phyloP scores from a whole-genome alignment of 2,329 filamentous ascomycete genomes.

The Fusarium caatingaense region DNA sequence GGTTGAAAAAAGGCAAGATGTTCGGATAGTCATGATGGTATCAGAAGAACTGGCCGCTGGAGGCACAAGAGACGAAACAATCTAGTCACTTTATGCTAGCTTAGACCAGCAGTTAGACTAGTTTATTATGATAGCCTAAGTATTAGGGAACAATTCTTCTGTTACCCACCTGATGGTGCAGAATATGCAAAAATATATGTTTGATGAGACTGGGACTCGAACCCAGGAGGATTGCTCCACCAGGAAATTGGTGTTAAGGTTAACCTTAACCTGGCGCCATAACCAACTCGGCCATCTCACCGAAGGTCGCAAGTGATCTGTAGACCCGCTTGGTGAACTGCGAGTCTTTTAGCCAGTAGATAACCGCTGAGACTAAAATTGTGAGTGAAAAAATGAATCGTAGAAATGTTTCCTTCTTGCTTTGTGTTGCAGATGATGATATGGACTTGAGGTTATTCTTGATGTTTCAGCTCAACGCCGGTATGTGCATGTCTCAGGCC shows the following conservation, averaged over 20 bases:
- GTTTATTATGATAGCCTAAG: too few species aligned
- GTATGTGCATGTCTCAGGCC: neutral
- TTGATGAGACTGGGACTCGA: conserved; percentile 46
- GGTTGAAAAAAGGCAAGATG: too few species aligned
- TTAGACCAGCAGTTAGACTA: too few species aligned
- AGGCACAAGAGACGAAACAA: too few species aligned
- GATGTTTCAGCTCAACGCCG: neutral
- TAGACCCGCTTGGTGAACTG: conserved; percentile 3
- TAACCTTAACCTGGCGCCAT: conserved; percentile 37
- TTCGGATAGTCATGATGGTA: too few species aligned
- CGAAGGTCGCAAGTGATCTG: neutral
- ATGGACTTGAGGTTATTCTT: neutral
- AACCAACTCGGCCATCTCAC: conserved; percentile 47
- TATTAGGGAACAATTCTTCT: too few species aligned
- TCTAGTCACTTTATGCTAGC: too few species aligned
- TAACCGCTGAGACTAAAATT: neutral
- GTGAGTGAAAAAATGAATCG: neutral
- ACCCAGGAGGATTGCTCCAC: conserved; percentile 46
- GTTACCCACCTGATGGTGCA: too few species aligned
- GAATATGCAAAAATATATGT: neutral
- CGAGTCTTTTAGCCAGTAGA: fast-evolving
- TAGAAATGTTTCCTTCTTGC: neutral
- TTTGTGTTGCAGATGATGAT: neutral
- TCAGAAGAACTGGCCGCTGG: too few species aligned
- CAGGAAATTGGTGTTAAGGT: conserved; percentile 42